phyloP scores from a whole-genome alignment of 805 yeast species.

The Yarrowia sp. region DNA sequence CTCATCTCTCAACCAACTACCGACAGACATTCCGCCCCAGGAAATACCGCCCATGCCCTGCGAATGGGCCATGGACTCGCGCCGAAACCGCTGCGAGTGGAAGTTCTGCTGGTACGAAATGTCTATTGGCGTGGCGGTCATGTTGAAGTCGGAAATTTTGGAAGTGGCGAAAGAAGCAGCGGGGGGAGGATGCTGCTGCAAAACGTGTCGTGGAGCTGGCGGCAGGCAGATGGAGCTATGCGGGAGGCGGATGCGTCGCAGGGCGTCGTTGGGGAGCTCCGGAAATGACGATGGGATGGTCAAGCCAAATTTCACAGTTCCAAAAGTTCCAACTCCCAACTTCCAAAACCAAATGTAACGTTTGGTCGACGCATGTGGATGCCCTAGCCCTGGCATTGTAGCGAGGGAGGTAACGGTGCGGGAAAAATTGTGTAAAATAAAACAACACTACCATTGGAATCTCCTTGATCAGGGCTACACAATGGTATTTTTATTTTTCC shows the following conservation, averaged over 20 bases:
- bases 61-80: constrained; percentile 92
- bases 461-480: no score
- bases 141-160: constrained; percentile 24
- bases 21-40: constrained; percentile 95
- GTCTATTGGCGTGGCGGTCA: constrained; percentile 43
- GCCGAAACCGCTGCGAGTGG: constrained; percentile 53
- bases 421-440: no score
- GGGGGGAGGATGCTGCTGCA: not conserved
- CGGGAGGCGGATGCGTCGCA: no score
- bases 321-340: constrained; percentile 27
- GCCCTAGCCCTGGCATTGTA: not conserved
- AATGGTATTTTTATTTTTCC: no score
- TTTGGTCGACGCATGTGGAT: constrained; percentile 11
- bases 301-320: constrained; percentile 15
- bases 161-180: not conserved
- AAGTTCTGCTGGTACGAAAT: constrained; percentile 41
- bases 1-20: constrained; percentile 95
- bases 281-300: not conserved
- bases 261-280: no score
- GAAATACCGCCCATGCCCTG: constrained; percentile 98
- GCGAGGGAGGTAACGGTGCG: not conserved
- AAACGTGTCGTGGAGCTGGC: not conserved
- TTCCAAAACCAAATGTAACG: constrained; percentile 16
- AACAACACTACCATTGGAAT: no score
- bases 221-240: not conserved